These are phyloP conservation scores for Chimonanthus salicifolius DNA, from an alignment of 164 flowering plant genomes.

Conservation along the genomic window DNA sequence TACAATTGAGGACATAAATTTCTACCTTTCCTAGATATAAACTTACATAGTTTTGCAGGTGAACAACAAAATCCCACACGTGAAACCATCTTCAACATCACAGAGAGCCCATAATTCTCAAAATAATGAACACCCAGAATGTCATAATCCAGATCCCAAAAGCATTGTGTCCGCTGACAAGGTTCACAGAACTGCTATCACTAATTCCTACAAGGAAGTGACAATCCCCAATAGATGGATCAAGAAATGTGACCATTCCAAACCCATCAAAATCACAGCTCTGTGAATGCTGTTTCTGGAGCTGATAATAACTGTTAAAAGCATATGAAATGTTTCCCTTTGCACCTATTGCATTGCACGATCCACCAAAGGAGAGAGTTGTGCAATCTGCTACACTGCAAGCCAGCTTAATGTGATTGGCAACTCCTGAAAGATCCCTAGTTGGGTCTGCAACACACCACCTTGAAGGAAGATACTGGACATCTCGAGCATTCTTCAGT, in stretches of 20 bases:
- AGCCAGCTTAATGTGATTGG: conserved; percentile 64
- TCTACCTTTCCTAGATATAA: background rate
- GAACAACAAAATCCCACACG: conserved; percentile 22
- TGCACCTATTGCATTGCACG: conserved; percentile 76
- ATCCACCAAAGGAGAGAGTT: conserved; percentile 74
- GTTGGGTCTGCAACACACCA: conserved; percentile 89
- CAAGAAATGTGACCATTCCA: conserved; percentile 75
- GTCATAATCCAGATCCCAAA: conserved; percentile 12
- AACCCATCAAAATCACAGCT: conserved; percentile 90
- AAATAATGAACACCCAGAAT: conserved; percentile 19
- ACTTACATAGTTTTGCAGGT: conserved; percentile 10
- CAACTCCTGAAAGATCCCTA: conserved; percentile 49
- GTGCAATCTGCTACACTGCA: conserved; percentile 87
- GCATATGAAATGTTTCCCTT: conserved; percentile 89
- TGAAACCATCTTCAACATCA: conserved; percentile 21
- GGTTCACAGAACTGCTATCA: conserved; percentile 23
- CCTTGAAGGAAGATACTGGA: conserved; percentile 73
- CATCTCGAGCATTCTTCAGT: conserved; percentile 66
- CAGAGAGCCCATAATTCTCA: conserved; percentile 12
- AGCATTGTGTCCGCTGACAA: background rate
- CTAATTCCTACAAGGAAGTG: conserved; percentile 78
- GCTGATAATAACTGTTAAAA: conserved; percentile 88
- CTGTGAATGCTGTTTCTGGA: conserved; percentile 56
- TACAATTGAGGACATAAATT: no score
- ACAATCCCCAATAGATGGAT: conserved; percentile 86